Conservation (phyloP, 345 rosid species). For the Bruguiera sexangula region DNA sequence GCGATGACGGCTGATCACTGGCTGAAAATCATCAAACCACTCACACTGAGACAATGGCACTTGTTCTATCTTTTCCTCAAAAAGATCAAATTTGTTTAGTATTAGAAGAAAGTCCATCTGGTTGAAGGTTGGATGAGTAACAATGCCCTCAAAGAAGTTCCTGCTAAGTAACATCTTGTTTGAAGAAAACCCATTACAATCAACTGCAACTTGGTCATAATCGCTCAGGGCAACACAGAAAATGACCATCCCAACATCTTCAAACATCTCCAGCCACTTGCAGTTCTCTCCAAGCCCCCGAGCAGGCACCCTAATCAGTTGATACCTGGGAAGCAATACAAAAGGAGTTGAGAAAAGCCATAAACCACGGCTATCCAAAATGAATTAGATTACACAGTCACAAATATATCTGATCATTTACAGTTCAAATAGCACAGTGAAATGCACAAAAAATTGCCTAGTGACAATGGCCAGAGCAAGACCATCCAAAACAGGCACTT, state of each 20-base stretch:
- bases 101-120: constrained; percentile 84
- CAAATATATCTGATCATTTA: neutral
- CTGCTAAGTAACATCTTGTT: constrained; percentile 78
- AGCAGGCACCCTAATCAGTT: constrained; percentile 78
- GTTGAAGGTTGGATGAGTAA: constrained; percentile 77
- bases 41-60: constrained; percentile 62
- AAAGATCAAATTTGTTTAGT: constrained; percentile 74
- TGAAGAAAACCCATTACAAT: constrained; percentile 41
- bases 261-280: constrained; percentile 98
- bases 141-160: constrained; percentile 80
- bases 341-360: neutral
- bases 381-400: neutral
- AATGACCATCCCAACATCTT: constrained; percentile 87
- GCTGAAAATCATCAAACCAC: constrained; percentile 93
- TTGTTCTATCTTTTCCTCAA: constrained; percentile 78
- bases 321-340: constrained; percentile 56
- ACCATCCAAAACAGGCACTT: neutral
- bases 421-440: too few species aligned
- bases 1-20: constrained; percentile 61
- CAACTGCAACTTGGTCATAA: constrained; percentile 62
- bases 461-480: neutral
- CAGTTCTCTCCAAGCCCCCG: constrained; percentile 91
- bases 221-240: constrained; percentile 80
- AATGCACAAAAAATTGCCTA: too few species aligned
- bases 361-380: neutral